Evolutionary conservation across 345 rosid genomes (phyloP).

Genomic region (Aegle marmelos): DNA sequence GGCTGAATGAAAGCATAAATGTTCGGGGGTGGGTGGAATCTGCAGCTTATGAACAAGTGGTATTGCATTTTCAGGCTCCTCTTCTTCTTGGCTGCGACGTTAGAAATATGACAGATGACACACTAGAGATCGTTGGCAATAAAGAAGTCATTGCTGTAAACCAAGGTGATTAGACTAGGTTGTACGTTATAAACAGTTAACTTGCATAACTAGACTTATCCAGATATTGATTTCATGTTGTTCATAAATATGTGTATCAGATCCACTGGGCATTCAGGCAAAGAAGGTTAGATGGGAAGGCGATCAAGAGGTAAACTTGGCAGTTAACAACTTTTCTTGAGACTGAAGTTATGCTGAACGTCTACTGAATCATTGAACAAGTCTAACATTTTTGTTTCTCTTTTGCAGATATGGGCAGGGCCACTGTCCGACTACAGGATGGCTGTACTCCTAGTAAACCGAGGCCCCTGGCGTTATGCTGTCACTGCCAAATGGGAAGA

Average conservation of each 20-base stretch:
- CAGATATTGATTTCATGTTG: background rate
- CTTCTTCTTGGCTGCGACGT: constrained; percentile 83
- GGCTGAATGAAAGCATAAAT: too few relatives aligned
- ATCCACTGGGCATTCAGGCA: constrained; percentile 76
- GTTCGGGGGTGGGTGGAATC: too few relatives aligned
- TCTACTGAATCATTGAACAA: background rate
- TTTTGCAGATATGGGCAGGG: constrained; percentile 68
- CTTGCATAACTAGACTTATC: background rate
- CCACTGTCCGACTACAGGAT: constrained; percentile 55
- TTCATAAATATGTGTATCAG: constrained; percentile 26
- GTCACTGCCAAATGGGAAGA: constrained; percentile 72
- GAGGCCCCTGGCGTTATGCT: constrained; percentile 30
- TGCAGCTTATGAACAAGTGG: background rate
- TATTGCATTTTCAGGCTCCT: constrained; percentile 43
- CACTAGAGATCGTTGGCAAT: constrained; percentile 52
- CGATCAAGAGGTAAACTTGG: constrained; percentile 55
- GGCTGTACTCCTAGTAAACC: constrained; percentile 59
- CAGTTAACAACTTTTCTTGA: background rate
- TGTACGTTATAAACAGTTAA: background rate
- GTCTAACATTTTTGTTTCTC: background rate
- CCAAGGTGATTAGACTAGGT: constrained; percentile 47
- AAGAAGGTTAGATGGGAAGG: constrained; percentile 66
- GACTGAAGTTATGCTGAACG: background rate
- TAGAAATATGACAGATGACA: constrained; percentile 60
- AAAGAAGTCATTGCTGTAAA: constrained; percentile 79